Evolutionary conservation across 257 asterid species (phyloP).

Genomic region (Mitragyna speciosa): DNA sequence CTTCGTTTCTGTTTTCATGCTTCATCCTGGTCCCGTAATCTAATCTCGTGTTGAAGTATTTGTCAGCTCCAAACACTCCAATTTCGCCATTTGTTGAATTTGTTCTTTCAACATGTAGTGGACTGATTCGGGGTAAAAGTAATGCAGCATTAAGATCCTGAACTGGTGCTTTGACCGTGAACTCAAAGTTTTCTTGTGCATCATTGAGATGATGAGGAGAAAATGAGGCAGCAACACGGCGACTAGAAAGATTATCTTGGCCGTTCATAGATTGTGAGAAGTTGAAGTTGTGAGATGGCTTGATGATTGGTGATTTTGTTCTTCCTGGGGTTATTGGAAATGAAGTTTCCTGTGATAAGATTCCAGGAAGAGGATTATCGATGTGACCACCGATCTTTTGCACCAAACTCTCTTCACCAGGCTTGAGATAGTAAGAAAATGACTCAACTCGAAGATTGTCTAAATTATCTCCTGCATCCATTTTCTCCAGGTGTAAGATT

Average conservation of each 20-base stretch:
- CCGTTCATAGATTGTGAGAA: conserved; percentile 10
- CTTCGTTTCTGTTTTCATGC: conserved; percentile 5
- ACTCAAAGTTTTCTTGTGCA: conserved; percentile 41
- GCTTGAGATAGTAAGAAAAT: conserved; percentile 67
- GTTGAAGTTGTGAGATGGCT: conserved; percentile 35
- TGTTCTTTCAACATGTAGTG: conserved; percentile 15
- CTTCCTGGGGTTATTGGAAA: conserved; percentile 31
- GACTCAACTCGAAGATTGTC: conserved; percentile 71
- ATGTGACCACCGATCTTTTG: conserved; percentile 34
- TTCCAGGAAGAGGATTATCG: conserved; percentile 38
- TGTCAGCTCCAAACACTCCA: conserved; percentile 74
- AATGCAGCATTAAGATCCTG: conserved; percentile 47
- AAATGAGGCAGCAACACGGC: conserved; percentile 40
- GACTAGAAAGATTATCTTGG: conserved; percentile 27
- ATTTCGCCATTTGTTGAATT: conserved; percentile 48
- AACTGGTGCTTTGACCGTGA: conserved; percentile 42
- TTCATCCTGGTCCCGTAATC: conserved; percentile 30
- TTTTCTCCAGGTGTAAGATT: conserved; percentile 15
- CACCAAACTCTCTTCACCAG: conserved; percentile 47
- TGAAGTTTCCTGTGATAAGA: conserved; percentile 17
- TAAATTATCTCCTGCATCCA: conserved; percentile 54
- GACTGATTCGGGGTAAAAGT: conserved; percentile 32
- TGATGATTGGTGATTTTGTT: conserved; percentile 21
- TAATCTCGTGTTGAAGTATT: conserved; percentile 71
- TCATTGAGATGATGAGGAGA: conserved; percentile 34